These are phyloP conservation scores for Tylopilus cervinicoccineus DNA, from an alignment of 768 basidiomycete genomes.

Conservation along the genomic window DNA sequence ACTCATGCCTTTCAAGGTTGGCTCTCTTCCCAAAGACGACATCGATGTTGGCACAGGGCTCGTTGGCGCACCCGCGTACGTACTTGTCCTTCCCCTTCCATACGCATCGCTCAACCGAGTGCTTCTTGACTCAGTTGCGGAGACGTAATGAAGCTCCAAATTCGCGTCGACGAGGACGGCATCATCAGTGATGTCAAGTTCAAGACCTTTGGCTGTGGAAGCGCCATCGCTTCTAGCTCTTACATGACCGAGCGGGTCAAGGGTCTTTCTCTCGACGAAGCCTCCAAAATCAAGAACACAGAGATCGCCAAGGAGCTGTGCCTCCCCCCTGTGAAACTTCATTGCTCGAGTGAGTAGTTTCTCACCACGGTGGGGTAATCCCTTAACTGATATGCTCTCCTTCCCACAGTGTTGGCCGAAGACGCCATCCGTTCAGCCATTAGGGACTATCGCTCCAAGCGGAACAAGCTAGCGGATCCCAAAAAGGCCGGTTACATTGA, in stretches of 20 bases:
- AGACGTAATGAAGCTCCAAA: conserved; percentile 99
- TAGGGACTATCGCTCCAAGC: conserved; percentile 90
- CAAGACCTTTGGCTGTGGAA: conserved; percentile 99
- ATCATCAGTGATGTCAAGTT: conserved; percentile 99
- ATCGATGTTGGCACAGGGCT: conserved; percentile 94
- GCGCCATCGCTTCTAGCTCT: conserved; percentile 94
- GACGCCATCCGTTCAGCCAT: conserved; percentile 99
- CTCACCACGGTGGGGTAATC: conserved; percentile 5
- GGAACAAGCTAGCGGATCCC: conserved; percentile 46
- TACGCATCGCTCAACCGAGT: conserved; percentile 14
- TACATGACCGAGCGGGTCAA: conserved; percentile 99
- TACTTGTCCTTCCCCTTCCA: conserved; percentile 16
- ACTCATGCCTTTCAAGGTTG: conserved; percentile 73
- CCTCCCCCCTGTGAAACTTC: conserved; percentile 93
- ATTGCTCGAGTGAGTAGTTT: conserved; percentile 79
- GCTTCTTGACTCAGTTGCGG: conserved; percentile 61
- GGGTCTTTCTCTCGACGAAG: conserved; percentile 90
- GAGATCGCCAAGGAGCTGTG: conserved; percentile 98
- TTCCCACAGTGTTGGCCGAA: conserved; percentile 80
- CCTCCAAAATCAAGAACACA: conserved; percentile 96
- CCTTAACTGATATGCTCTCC: conserved; percentile 21
- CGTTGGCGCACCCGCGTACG: conserved; percentile 94
- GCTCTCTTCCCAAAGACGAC: conserved; percentile 91
- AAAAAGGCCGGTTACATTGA: conserved; percentile 67
- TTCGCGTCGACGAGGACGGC: conserved; percentile 91